Evolutionary conservation across 179 eudicot genomes (phyloP), one percentile per base, ranked within the genome.

Genomic region (Sideroxylon spinosum): DNA sequence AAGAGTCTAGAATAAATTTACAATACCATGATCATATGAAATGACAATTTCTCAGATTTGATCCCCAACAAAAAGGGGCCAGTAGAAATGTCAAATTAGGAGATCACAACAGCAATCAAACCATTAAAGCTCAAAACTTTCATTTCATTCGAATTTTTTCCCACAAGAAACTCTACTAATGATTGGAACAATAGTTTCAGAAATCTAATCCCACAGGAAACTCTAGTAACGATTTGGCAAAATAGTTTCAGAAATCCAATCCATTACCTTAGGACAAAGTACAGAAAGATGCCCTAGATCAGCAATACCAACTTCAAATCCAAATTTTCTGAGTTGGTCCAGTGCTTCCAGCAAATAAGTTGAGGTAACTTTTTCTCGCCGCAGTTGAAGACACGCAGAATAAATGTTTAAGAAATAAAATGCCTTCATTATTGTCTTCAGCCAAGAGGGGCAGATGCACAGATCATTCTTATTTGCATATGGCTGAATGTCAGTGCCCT

Each of bases 371-470:
- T 62, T 76, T 82, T 78, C 84, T 59, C 46, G 76, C 68, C 73
- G 87, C 76, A 87, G 13, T 84, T 87, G 91, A 69, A 86, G 80
- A 78, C 76, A 80, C 48, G 90, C 87, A 49, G 87, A 86, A 80
- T 87, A 86, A 68, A 91, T 74, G 80, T 92, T 94, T 81, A 90
- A 74, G 74, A 90, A 92, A 67, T 86, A 74, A 82, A 92, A 94
- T 22, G 87, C 82, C 86, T 88, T 92, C 84, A 90, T 67, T 61
- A 79, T 65, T 70, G 50, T 80, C 85, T 86, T 92, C 79, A 91
- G 71, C 98, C 98, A 94, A 28, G 85, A 49, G 50, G 97, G 94
- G 76, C 98, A 92, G 62, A 81, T 55, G 83, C 98, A 94, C 76
- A 80, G 76, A 76, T 48, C 49, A 65, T 64, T 63, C 62, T 48